phyloP scores from a whole-genome alignment of 345 rosid genomes.

The Ceriops tagal region DNA sequence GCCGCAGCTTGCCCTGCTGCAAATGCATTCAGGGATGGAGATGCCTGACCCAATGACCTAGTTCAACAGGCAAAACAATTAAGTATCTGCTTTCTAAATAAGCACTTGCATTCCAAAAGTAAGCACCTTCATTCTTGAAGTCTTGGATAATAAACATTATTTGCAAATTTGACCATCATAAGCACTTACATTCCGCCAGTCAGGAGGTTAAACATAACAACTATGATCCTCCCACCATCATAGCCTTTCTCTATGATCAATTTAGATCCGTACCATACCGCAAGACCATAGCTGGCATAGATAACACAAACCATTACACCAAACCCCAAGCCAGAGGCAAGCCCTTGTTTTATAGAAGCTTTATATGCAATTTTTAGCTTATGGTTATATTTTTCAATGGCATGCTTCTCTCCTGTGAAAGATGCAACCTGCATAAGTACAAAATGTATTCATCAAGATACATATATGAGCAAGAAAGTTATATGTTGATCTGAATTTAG shows the following conservation, averaged over 20 bases:
- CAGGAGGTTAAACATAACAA: constrained; percentile 57
- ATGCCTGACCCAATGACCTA: constrained; percentile 68
- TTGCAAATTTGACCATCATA: neutral
- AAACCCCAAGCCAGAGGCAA: constrained; percentile 68
- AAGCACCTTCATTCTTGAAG: too few relatives aligned
- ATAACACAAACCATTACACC: constrained; percentile 46
- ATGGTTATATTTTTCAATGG: constrained; percentile 51
- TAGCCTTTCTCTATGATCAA: constrained; percentile 61
- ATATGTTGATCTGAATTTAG: neutral
- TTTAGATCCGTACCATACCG: constrained; percentile 69
- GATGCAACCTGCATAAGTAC: constrained; percentile 51
- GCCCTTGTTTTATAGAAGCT: constrained; percentile 56
- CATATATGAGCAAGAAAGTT: neutral
- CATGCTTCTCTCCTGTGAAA: constrained; percentile 81
- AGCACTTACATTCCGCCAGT: constrained; percentile 71
- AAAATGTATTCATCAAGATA: neutral
- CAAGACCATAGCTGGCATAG: constrained; percentile 56
- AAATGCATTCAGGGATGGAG: constrained; percentile 62
- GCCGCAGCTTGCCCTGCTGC: constrained; percentile 73
- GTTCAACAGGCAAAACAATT: constrained; percentile 2
- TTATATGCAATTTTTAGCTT: constrained; percentile 58
- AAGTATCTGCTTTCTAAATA: neutral
- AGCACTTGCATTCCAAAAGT: constrained; percentile 3
- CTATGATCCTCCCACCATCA: constrained; percentile 71
- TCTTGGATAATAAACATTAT: neutral